Evolutionary conservation across 208 protist species (phyloP).

Genomic region (Acanthamoeba lenticulata): DNA sequence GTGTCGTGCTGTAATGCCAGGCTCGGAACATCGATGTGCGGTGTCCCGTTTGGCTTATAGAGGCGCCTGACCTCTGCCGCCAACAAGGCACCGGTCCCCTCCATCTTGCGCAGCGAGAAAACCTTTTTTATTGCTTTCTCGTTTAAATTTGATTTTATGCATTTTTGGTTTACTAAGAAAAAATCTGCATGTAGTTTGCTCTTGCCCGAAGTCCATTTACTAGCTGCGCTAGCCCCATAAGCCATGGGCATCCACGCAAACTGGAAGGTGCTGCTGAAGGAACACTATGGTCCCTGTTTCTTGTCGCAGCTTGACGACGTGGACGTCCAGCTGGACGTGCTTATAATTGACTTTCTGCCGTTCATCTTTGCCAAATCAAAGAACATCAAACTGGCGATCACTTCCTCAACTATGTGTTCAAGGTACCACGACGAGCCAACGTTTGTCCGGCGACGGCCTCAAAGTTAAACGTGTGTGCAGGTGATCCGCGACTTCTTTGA

Average conservation of each 20-base stretch:
- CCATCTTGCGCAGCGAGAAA: no score
- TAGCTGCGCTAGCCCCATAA: background rate
- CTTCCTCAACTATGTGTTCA: conserved; percentile 34
- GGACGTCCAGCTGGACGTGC: conserved; percentile 31
- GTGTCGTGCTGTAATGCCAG: no score
- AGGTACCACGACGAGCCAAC: background rate
- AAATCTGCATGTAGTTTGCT: no score
- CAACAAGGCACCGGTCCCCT: no score
- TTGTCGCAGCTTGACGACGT: background rate
- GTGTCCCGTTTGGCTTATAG: no score
- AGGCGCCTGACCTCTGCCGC: no score
- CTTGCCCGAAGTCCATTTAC: no score
- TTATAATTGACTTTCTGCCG: conserved; percentile 57
- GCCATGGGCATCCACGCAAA: conserved; percentile 39
- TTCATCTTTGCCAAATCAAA: conserved; percentile 51
- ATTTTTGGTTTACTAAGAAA: no score
- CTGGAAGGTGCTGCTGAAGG: conserved; percentile 40
- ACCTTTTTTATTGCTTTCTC: no score
- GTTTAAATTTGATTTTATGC: no score
- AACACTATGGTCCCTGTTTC: background rate
- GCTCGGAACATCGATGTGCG: no score
- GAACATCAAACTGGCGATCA: conserved; percentile 69
- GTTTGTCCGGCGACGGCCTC: background rate
- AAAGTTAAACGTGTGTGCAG: background rate
- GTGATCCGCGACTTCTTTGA: conserved; percentile 3